Evolutionary conservation across 441 rosid species (phyloP).

Genomic region (Adansonia grandidieri): DNA sequence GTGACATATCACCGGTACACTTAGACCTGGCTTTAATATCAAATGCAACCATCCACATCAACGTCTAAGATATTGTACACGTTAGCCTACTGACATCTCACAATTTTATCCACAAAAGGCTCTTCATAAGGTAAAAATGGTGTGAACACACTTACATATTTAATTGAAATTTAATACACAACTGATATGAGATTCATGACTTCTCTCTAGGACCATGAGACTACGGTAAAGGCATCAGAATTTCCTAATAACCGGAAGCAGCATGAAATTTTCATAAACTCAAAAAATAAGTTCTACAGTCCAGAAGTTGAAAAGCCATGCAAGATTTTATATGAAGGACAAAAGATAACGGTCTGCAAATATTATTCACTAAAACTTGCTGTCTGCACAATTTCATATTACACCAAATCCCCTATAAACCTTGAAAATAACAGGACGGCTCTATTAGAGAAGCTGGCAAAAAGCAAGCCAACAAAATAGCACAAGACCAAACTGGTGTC

Average conservation of each 20-base stretch:
- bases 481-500: constrained; percentile 15
- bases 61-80: too few species aligned
- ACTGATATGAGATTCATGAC: too few species aligned
- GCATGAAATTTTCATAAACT: not conserved
- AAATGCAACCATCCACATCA: too few species aligned
- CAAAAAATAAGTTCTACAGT: not conserved
- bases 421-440: constrained; percentile 10
- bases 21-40: too few species aligned
- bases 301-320: constrained; percentile 14
- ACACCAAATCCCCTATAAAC: constrained; percentile 15
- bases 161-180: too few species aligned
- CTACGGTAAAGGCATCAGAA: not conserved
- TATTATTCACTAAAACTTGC: constrained; percentile 19
- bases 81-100: too few species aligned
- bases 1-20: too few species aligned
- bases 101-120: too few species aligned
- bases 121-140: too few species aligned
- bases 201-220: not conserved
- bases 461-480: constrained; percentile 25
- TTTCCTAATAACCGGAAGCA: not conserved
- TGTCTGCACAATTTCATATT: constrained; percentile 18
- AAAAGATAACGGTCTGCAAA: constrained; percentile 17
- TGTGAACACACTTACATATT: too few species aligned
- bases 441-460: constrained; percentile 28
- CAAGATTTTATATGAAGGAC: constrained; percentile 18